Evolutionary conservation across 2,329 filamentous ascomycete species (phyloP), one percentile per base, ranked within the genome.

Genomic region (Orbilia javanica): DNA sequence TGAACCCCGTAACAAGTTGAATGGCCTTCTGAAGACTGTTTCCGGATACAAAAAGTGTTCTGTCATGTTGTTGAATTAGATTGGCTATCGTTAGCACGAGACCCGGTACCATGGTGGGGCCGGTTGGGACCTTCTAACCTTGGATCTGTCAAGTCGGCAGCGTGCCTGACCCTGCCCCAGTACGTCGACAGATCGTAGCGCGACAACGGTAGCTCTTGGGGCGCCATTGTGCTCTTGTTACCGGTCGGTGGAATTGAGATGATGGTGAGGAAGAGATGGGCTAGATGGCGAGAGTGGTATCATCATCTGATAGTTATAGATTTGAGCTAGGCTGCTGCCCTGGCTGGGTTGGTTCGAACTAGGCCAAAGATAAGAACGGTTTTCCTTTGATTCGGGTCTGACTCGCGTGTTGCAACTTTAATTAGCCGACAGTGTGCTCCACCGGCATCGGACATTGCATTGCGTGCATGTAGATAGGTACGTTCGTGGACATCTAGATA

Each of bases 151-250:
- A 99, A 90, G 82, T 94, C 91, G 79, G 93, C 91, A 18, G 94
- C 91, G 86, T 99, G 95, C 85, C 89, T 90, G 83, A 98, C 96
- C 75, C 96, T 91, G 80, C 96, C 96, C 93, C 93, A 96, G 86
- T 99, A 99, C 55, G 94, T 97, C 83, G 85, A 89, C 82, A 99
- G 88, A 84, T 99, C 93, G 88, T 96, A 95, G 85, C 94, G 93
- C 68, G 96, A 99, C 71, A 90, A 90, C 79, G 96, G 96, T 80
- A 97, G 88, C 84, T 97, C 93, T 84, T 95, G 92, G n/a, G 75
- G 70, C 81, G 69, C 57, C 64, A 74, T 79, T 73, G 52, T 50
- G 62, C 36, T 69, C 13, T 53, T 7, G 52, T 77, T 67, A 78
- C 27, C 74, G 62, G 60, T 60, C 36, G 46, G 46, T 34, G 29